Conservation (phyloP, 768 basidiomycete species). For the Exsudoporus frostii region DNA sequence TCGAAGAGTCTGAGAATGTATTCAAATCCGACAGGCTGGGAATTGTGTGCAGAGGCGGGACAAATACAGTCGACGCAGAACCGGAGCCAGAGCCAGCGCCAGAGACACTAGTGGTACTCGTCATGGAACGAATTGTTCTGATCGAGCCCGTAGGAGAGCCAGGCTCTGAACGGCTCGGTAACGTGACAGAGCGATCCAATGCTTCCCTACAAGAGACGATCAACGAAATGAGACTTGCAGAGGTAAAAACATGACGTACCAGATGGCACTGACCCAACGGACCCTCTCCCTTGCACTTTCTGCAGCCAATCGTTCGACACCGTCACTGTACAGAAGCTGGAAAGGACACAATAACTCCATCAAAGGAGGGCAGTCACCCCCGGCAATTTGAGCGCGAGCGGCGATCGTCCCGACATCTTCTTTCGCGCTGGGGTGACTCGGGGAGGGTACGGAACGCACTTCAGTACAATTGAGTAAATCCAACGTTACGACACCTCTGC, state of each 20-base stretch:
- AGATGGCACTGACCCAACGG: slow-evolving; percentile 88
- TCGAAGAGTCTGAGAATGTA: slow-evolving; percentile 42
- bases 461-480: slow-evolving; percentile 85
- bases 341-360: slow-evolving; percentile 84
- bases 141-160: slow-evolving; percentile 58
- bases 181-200: slow-evolving; percentile 58
- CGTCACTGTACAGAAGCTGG: slow-evolving; percentile 87
- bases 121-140: slow-evolving; percentile 61
- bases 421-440: slow-evolving; percentile 72
- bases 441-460: slow-evolving; percentile 79
- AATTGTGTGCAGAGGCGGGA: slow-evolving; percentile 69
- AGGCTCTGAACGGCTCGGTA: slow-evolving; percentile 42
- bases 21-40: slow-evolving; percentile 68
- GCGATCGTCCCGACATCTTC: slow-evolving; percentile 89
- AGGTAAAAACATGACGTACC: slow-evolving; percentile 45
- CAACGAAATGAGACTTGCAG: not conserved
- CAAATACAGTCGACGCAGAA: slow-evolving; percentile 71
- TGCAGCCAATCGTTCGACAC: slow-evolving; percentile 84
- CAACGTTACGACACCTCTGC: slow-evolving; percentile 80
- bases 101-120: slow-evolving; percentile 39
- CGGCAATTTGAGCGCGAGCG: slow-evolving; percentile 56
- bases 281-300: slow-evolving; percentile 84
- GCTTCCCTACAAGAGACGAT: slow-evolving; percentile 58
- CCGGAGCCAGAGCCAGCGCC: slow-evolving; percentile 40
- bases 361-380: slow-evolving; percentile 43